Evolutionary conservation across 2,329 filamentous ascomycete genomes (phyloP).

Genomic region (Sporothrix variecibatus): DNA sequence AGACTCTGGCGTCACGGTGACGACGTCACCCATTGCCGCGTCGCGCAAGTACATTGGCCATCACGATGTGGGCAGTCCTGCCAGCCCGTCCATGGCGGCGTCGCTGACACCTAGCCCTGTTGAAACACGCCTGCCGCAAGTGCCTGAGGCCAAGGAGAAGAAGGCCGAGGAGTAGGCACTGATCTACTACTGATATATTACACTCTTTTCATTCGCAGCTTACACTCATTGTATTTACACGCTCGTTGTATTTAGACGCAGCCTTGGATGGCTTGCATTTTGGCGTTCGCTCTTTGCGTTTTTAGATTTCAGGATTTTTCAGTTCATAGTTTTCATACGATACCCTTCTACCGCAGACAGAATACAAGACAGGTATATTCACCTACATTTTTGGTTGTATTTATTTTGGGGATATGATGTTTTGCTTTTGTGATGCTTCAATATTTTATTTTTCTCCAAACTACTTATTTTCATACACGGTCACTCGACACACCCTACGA

Average conservation of each 20-base stretch:
- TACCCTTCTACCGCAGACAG: constrained; percentile 1
- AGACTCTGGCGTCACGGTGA: background rate
- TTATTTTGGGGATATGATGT: background rate
- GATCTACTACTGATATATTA: background rate
- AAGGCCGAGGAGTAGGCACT: background rate
- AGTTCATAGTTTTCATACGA: background rate
- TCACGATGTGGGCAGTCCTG: constrained; percentile 8
- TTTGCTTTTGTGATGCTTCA: background rate
- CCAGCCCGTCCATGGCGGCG: constrained; percentile 15
- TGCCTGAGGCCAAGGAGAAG: constrained; percentile 4
- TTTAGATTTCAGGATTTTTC: background rate
- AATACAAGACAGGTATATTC: background rate
- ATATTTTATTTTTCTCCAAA: background rate
- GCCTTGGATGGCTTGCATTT: background rate
- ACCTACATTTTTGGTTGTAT: background rate
- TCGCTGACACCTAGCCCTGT: constrained; percentile 26
- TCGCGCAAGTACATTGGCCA: constrained; percentile 22
- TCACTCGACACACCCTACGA: background rate
- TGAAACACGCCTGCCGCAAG: constrained; percentile 21
- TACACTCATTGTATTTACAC: background rate
- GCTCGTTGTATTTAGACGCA: background rate
- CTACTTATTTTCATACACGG: background rate
- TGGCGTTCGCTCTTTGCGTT: background rate
- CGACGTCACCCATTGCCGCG: background rate
- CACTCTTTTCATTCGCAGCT: background rate